phyloP scores from a whole-genome alignment of 768 basidiomycete genomes.

The Imleria badia region DNA sequence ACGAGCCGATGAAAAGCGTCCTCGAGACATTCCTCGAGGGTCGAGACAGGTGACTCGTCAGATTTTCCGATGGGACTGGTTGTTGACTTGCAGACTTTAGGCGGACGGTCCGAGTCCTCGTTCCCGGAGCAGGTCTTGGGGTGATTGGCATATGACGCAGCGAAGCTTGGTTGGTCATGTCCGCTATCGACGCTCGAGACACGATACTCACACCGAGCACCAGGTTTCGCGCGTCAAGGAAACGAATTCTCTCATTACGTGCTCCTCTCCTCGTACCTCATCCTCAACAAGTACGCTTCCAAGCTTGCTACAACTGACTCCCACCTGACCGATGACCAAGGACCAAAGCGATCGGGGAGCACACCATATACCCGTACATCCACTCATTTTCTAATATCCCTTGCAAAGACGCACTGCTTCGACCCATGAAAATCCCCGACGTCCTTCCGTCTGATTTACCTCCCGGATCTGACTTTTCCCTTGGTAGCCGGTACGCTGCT shows the following conservation, averaged over 20 bases:
- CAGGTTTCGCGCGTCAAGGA: slow-evolving; percentile 88
- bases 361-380: slow-evolving; percentile 85
- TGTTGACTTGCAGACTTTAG: slow-evolving; percentile 32
- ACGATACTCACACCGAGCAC: neutral
- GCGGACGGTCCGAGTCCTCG: slow-evolving; percentile 66
- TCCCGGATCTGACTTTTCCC: slow-evolving; percentile 64
- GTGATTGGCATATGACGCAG: slow-evolving; percentile 85
- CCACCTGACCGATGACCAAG: slow-evolving; percentile 31
- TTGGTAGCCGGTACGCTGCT: slow-evolving; percentile 74
- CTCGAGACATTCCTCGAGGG: slow-evolving; percentile 62
- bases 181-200: neutral
- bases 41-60: slow-evolving; percentile 45
- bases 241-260: slow-evolving; percentile 99
- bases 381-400: no score
- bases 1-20: no score
- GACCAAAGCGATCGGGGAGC: slow-evolving; percentile 60
- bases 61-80: no score
- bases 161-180: slow-evolving; percentile 60
- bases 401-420: slow-evolving; percentile 62
- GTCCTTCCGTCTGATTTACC: slow-evolving; percentile 76
- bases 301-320: neutral
- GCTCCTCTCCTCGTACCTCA: slow-evolving; percentile 85
- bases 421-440: slow-evolving; percentile 77
- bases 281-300: slow-evolving; percentile 72
- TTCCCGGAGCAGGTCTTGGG: slow-evolving; percentile 91